Percentiles rank a stretch among this genome's conserved stretches.
These are phyloP conservation scores for Hypomyces perniciosus DNA, from an alignment of 2,329 filamentous ascomycete species.

Conservation along the genomic window DNA sequence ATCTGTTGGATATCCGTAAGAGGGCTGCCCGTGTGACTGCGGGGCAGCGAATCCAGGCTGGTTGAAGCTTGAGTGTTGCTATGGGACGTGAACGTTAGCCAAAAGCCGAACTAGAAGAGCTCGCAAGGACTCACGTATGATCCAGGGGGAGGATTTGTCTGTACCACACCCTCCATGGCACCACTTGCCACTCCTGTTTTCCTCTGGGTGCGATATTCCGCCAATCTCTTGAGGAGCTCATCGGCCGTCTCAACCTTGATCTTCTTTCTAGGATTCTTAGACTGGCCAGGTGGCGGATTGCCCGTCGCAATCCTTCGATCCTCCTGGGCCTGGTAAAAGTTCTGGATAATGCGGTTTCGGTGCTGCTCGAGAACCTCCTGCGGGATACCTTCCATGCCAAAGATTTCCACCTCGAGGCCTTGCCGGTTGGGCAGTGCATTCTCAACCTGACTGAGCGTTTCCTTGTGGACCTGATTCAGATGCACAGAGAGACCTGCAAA, in stretches of 20 bases:
- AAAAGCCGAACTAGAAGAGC: not conserved
- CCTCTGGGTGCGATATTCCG: slow-evolving; percentile 66
- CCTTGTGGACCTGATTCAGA: slow-evolving; percentile 98
- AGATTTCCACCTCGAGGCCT: slow-evolving; percentile 88
- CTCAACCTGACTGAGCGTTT: slow-evolving; percentile 78
- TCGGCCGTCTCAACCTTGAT: slow-evolving; percentile 67
- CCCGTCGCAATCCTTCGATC: slow-evolving; percentile 77
- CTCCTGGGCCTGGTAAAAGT: slow-evolving; percentile 79
- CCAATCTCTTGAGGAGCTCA: slow-evolving; percentile 74
- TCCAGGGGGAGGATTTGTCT: slow-evolving; percentile 11
- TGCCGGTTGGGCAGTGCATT: slow-evolving; percentile 86
- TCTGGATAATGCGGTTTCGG: slow-evolving; percentile 77
- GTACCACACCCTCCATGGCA: slow-evolving; percentile 29
- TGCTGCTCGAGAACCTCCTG: slow-evolving; percentile 77
- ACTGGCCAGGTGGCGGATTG: slow-evolving; percentile 67
- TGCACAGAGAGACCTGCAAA: slow-evolving; percentile 83
- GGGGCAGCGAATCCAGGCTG: slow-evolving; percentile 19
- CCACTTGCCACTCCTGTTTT: slow-evolving; percentile 50
- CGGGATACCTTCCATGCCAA: slow-evolving; percentile 96
- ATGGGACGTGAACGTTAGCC: not conserved
- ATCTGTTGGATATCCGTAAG: slow-evolving; percentile 33
- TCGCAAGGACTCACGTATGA: not conserved
- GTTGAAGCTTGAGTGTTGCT: slow-evolving; percentile 18
- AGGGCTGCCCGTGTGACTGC: slow-evolving; percentile 16
- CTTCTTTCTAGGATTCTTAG: slow-evolving; percentile 62